phyloP scores from a whole-genome alignment of 176 grass and related monocot species.

The Luzula sylvatica region DNA sequence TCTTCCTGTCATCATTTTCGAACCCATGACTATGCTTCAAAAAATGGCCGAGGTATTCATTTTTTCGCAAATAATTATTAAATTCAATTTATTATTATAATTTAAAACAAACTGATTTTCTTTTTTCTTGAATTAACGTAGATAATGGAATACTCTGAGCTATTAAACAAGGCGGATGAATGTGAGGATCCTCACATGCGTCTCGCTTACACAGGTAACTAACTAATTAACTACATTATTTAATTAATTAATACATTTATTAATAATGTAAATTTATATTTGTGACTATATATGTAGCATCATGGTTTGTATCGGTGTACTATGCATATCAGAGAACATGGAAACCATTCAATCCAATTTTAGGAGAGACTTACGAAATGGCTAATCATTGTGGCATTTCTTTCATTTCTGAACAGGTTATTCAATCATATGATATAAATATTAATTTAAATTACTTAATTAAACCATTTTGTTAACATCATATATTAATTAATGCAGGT shows the following conservation, averaged over 20 bases:
- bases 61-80: conserved; percentile 13
- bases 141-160: conserved; percentile 90
- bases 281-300: conserved; percentile 45
- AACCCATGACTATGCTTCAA: conserved; percentile 92
- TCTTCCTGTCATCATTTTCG: conserved; percentile 97
- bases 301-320: conserved; percentile 89
- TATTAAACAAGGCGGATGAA: conserved; percentile 95
- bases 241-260: conserved; percentile 12
- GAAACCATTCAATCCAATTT: conserved; percentile 98
- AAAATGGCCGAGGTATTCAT: conserved; percentile 77
- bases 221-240: too few relatives aligned
- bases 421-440: background rate
- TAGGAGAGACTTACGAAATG: conserved; percentile 95
- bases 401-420: conserved; percentile 88
- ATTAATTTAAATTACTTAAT: background rate
- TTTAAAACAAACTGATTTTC: conserved; percentile 19
- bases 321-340: conserved; percentile 67
- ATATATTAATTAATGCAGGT: conserved; percentile 31
- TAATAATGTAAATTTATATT: conserved; percentile 16
- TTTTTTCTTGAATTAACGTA: conserved; percentile 19
- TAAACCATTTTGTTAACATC: background rate
- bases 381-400: conserved; percentile 69
- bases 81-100: background rate
- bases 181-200: conserved; percentile 92
- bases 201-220: conserved; percentile 82